Conservation (phyloP, 2,329 filamentous ascomycete species). For the Fusarium globosum region DNA sequence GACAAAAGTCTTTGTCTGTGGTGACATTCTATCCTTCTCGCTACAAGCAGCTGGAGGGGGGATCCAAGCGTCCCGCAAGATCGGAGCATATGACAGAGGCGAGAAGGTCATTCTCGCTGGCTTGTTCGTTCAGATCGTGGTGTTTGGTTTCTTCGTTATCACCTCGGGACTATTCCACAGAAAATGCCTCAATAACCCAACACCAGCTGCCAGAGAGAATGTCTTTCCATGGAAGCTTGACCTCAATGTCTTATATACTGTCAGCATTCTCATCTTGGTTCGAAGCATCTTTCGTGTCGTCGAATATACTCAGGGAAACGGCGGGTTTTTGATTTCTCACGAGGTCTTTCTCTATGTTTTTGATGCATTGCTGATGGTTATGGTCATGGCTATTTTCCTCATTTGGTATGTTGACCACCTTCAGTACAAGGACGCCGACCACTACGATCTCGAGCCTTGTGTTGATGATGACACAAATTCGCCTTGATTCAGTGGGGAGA, state of each 20-base stretch:
- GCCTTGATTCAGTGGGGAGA: background rate
- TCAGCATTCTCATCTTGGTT: conserved; percentile 50
- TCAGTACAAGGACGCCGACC: background rate
- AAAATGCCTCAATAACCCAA: background rate
- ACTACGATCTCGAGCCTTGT: background rate
- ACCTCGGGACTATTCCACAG: background rate
- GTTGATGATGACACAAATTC: background rate
- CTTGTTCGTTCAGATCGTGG: conserved; percentile 62
- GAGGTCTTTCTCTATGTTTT: conserved; percentile 50
- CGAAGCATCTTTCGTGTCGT: conserved; percentile 54
- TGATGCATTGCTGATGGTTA: conserved; percentile 47
- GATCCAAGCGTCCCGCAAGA: fast-evolving
- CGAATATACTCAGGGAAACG: conserved; percentile 51
- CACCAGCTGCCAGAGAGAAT: background rate
- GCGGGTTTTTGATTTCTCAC: conserved; percentile 44
- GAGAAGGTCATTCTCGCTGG: conserved; percentile 61
- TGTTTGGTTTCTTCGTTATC: conserved; percentile 63
- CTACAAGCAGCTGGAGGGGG: background rate
- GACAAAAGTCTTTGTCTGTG: background rate
- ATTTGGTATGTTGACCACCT: background rate
- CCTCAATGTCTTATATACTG: conserved; percentile 26
- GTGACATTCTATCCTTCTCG: fast-evolving
- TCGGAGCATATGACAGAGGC: conserved; percentile 39
- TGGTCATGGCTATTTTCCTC: background rate
- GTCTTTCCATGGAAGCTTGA: conserved; percentile 42